Conservation (phyloP, 805 yeast genomes). For the Zygosaccharomyces rouxii region DNA sequence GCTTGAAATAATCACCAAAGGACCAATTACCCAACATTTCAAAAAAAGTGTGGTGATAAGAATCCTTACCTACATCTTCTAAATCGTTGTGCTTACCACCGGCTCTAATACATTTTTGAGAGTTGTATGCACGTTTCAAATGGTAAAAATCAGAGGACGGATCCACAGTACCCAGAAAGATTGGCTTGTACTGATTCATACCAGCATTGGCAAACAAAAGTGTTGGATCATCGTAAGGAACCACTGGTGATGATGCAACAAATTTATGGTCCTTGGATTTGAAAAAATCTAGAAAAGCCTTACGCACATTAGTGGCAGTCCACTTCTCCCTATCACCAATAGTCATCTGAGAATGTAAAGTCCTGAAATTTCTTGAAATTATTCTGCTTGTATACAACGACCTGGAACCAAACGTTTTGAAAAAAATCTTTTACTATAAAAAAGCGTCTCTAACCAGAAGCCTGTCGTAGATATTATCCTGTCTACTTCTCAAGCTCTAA, state of each 20-base stretch:
- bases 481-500: neutral
- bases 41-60: slow-evolving; percentile 96
- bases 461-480: neutral
- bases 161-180: slow-evolving; percentile 94
- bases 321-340: slow-evolving; percentile 40
- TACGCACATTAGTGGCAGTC: slow-evolving; percentile 60
- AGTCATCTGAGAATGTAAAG: slow-evolving; percentile 20
- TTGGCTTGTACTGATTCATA: slow-evolving; percentile 98
- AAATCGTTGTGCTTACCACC: slow-evolving; percentile 98
- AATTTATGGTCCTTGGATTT: slow-evolving; percentile 64
- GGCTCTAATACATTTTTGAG: slow-evolving; percentile 98
- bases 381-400: slow-evolving; percentile 2
- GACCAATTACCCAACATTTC: slow-evolving; percentile 99
- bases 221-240: slow-evolving; percentile 98
- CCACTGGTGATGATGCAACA: slow-evolving; percentile 90
- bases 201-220: slow-evolving; percentile 96
- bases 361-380: slow-evolving; percentile 10
- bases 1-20: slow-evolving; percentile 96
- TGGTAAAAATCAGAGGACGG: slow-evolving; percentile 84
- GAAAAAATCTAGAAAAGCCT: slow-evolving; percentile 81
- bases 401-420: slow-evolving; percentile 3
- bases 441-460: slow-evolving; percentile 6
- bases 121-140: slow-evolving; percentile 85
- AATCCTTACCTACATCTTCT: slow-evolving; percentile 97
- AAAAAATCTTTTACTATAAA: slow-evolving; percentile 3